A percentile compares a stretch with the other conserved stretches of the same genome.
Evolutionary conservation across 495 filamentous ascomycete species (phyloP).

Genomic region (Glonium stellatum): DNA sequence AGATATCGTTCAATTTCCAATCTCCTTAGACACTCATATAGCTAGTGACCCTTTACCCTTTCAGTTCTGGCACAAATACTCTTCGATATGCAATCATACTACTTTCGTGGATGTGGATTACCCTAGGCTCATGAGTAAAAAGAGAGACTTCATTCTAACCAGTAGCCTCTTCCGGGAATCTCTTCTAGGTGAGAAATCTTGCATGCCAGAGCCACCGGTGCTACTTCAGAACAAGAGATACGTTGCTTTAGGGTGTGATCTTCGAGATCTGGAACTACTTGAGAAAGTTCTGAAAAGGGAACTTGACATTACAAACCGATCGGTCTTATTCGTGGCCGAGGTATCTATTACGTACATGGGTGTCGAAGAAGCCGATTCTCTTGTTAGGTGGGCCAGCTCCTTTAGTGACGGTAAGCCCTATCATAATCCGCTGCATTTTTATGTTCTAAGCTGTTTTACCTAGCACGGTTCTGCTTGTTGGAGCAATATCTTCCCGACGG

Average conservation of each 20-base stretch:
- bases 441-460: conserved; percentile 6
- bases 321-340: conserved; percentile 75
- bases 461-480: conserved; percentile 66
- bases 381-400: conserved; percentile 45
- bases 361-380: conserved; percentile 56
- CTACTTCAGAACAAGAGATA: conserved; percentile 61
- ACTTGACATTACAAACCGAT: conserved; percentile 48
- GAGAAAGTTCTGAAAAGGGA: conserved; percentile 48
- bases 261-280: conserved; percentile 57
- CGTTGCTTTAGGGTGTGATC: conserved; percentile 73
- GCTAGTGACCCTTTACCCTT: conserved; percentile 84
- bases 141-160: conserved; percentile 56
- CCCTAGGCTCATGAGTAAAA: conserved; percentile 68
- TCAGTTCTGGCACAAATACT: conserved; percentile 63
- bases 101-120: conserved; percentile 87
- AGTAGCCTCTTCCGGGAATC: conserved; percentile 51
- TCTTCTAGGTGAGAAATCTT: conserved; percentile 27
- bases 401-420: conserved; percentile 16
- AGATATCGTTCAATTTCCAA: conserved; percentile 1
- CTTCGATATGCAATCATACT: conserved; percentile 46
- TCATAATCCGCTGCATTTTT: background rate
- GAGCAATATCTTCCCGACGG: conserved; percentile 83
- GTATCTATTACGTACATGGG: conserved; percentile 92
- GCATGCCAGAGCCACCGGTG: conserved; percentile 3
- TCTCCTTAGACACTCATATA: background rate